A percentile compares a stretch with the other conserved stretches of the same genome.
phyloP scores from a whole-genome alignment of 2,329 filamentous ascomycete species.

The Talaromyces sp. region DNA sequence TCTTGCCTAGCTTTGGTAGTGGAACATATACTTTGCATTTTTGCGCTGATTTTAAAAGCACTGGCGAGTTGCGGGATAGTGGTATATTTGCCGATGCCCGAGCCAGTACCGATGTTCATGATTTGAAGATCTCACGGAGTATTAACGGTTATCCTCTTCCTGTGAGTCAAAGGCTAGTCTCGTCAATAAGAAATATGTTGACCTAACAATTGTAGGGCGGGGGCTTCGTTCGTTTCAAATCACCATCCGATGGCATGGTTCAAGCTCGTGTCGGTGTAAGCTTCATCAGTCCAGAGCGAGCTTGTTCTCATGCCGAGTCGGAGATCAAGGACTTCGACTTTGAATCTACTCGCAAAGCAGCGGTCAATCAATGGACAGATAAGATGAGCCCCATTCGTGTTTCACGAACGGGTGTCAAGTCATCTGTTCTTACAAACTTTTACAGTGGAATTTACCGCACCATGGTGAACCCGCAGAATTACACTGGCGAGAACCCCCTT shows the following conservation, averaged over 20 bases:
- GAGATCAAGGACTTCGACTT: conserved; percentile 71
- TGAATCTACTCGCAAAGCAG: conserved; percentile 52
- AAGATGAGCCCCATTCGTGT: conserved; percentile 52
- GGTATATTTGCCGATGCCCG: conserved; percentile 67
- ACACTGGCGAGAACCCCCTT: conserved; percentile 70
- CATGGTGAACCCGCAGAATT: conserved; percentile 72
- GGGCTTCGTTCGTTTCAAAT: conserved; percentile 65
- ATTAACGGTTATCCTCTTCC: conserved; percentile 60
- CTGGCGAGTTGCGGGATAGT: conserved; percentile 56
- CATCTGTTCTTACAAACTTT: conserved; percentile 55
- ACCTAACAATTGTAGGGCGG: conserved; percentile 54
- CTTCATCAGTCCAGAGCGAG: conserved; percentile 67
- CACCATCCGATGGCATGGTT: conserved; percentile 54
- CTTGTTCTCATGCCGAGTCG: conserved; percentile 66
- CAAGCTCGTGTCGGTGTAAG: conserved; percentile 68
- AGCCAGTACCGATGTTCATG: conserved; percentile 56
- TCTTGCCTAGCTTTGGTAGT: conserved; percentile 66
- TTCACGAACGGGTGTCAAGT: conserved; percentile 33
- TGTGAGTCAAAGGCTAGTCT: conserved; percentile 19
- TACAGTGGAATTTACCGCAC: conserved; percentile 71
- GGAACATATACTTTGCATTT: conserved; percentile 64
- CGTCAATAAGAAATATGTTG: background rate
- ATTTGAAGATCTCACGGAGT: conserved; percentile 57
- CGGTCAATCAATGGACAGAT: conserved; percentile 60
- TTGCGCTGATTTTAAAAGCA: conserved; percentile 67